Evolutionary conservation across 805 yeast species (phyloP), one percentile per base, ranked within the genome.

Genomic region (Isabelozyma rhagii): DNA sequence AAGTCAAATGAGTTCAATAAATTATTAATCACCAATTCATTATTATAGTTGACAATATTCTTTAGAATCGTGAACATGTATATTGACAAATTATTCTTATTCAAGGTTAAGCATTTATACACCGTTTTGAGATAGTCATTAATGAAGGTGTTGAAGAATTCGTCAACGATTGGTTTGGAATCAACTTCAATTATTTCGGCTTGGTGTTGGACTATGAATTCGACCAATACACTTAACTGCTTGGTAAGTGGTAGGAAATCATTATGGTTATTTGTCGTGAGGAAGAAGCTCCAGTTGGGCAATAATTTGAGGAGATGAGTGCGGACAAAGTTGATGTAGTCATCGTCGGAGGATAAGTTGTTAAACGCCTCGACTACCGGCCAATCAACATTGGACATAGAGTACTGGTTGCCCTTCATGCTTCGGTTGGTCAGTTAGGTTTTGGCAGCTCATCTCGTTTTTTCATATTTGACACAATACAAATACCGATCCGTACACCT

Each of bases 1-100:
- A 89, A 74, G 66, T 92, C 97, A 60, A 92, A 87, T 42, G 74
- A 64, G 13, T 84, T 80, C 34, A 84, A 61, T 15, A 92, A 79
- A 7, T 80, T 84, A 47, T 80, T 84, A 2, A 83, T 64, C 44
- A 80, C 63, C 2, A 72, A 65, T 1, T 85, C 83, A 25, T 77
- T 68, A 43, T 78, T 73, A 56, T 75, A 83, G 0, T 64, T 54
- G 5, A 82, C 75, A 27, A 86, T 71, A 44, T 79, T 77, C 15
- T 68, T 69, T 54, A 93, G 63, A 8, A 91, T 58, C 41, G 78
- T 65, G n/a, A 90, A 62, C 3, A 79, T 75, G 1, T 94, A 9
- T 31, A 31, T 9, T 4, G 36, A 31, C 36, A 31, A 31, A 8
- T 31, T 31, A 31, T 31, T 31, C 36, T 31, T 31, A 13, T 31